Conservation (phyloP, 768 basidiomycete species). For the Mycena kentingensis region DNA sequence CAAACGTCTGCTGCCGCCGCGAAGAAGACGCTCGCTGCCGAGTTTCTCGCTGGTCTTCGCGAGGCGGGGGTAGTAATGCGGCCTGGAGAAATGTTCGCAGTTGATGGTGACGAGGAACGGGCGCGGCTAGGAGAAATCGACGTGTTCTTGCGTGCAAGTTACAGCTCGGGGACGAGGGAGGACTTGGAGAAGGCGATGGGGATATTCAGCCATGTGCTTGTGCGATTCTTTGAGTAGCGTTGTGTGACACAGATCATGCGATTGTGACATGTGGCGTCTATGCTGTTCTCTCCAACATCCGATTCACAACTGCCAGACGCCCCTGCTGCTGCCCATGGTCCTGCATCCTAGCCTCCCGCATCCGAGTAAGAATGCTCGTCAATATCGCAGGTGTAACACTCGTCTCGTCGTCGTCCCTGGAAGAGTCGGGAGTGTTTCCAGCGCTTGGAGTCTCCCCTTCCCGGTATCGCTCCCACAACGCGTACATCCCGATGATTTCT, state of each 20-base stretch:
- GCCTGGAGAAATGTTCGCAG: conserved; percentile 20
- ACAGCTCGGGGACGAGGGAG: conserved; percentile 19
- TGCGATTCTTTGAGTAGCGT: conserved; percentile 18
- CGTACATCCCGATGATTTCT: conserved; percentile 88
- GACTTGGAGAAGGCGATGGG: conserved; percentile 15
- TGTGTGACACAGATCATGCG: background rate
- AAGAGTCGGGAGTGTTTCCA: conserved; percentile 34
- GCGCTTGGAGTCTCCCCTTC: conserved; percentile 56
- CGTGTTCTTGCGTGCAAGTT: conserved; percentile 21
- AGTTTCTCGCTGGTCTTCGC: conserved; percentile 10
- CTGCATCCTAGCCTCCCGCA: conserved; percentile 65
- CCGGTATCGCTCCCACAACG: conserved; percentile 84
- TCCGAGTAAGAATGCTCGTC: conserved; percentile 56
- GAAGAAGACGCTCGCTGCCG: conserved; percentile 14
- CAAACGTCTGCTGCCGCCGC: conserved; percentile 19
- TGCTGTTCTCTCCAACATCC: conserved; percentile 73
- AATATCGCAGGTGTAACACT: conserved; percentile 62
- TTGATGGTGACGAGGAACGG: conserved; percentile 20
- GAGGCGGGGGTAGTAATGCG: conserved; percentile 15
- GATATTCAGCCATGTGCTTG: conserved; percentile 10
- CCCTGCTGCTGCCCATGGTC: conserved; percentile 57
- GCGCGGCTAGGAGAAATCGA: conserved; percentile 16
- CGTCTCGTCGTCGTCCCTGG: conserved; percentile 23
- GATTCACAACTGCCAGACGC: conserved; percentile 62
- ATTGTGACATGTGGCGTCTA: too few species aligned